Base-by-base conservation (phyloP, 2,329 filamentous ascomycete species). In the Corinectria fuckeliana region DNA sequence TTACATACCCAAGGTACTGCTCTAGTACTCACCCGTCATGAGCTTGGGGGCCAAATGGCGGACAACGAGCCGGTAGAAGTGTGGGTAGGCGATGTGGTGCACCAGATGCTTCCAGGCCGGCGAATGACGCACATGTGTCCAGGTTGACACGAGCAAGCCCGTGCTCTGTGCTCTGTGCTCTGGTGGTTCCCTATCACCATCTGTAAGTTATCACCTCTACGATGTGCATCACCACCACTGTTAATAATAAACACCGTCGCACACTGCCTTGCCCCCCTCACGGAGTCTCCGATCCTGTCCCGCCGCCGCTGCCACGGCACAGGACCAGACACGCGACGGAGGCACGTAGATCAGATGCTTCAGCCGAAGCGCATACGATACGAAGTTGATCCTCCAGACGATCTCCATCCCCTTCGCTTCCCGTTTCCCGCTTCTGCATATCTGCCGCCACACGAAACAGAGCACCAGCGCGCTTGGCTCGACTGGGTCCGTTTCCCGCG, bases 221-320 rank as follows among this genome's bases (percentile, higher is more conserved):
- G n/a, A n/a, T n/a, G n/a, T n/a, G n/a, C 49, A 58, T 32, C 49
- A 39, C 42, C 44, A 49, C 20, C 53, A 30, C 36, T 14, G 32
- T 34, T 56, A n/a, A n/a, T 50, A 59, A 56, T 65, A 60, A 58
- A 63, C 63, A 36, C 50, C 30, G 30, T 30, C 39, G 30, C 23
- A 30, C 41, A 58, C 55, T 44, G 48, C 45, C n/a, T n/a, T 25
- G 21, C 44, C 34, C 28, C 32, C 50, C 3, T 58, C 56, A 69
- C 67, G 67, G 67, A 32, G 65, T 65, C 50, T 18, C 67, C 65
- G 65, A 56, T 50, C 61, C 42, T 66, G 56, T 55, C 58, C 44
- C 48, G 28, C 44, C 55, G 45, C 56, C 54, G 55, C 53, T 45
- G 45, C 39, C 45, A 56, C 51, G 28, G 50, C 21, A 18, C 38